Evolutionary conservation across 2,329 filamentous ascomycete genomes (phyloP).

Genomic region (Spiromastix sp.): DNA sequence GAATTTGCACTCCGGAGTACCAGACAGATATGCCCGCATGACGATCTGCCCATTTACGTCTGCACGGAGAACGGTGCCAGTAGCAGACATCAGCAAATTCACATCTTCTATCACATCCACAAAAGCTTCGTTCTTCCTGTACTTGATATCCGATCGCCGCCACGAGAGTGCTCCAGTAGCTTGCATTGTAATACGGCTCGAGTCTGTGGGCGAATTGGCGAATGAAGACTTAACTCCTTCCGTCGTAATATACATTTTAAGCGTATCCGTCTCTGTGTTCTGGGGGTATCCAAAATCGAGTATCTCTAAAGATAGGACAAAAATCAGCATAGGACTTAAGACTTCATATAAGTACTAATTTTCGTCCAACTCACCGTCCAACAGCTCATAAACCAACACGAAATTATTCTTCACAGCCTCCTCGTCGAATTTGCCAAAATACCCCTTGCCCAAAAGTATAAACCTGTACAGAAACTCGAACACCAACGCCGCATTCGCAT

Average conservation of each 20-base stretch:
- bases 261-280: conserved; percentile 94
- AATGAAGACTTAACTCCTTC: conserved; percentile 87
- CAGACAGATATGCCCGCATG: conserved; percentile 94
- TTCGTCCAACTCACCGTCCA: conserved; percentile 57
- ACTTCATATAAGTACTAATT: conserved; percentile 1
- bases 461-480: conserved; percentile 97
- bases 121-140: conserved; percentile 98
- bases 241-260: conserved; percentile 99
- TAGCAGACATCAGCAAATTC: conserved; percentile 97
- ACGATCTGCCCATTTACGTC: conserved; percentile 97
- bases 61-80: conserved; percentile 84
- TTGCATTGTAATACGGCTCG: conserved; percentile 98
- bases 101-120: conserved; percentile 99
- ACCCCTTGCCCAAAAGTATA: conserved; percentile 80
- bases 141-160: conserved; percentile 95
- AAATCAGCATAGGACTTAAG: conserved; percentile 3
- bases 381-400: conserved; percentile 91
- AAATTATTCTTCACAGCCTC: conserved; percentile 99
- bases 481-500: conserved; percentile 93
- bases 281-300: conserved; percentile 98
- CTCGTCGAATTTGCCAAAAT: conserved; percentile 98
- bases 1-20: conserved; percentile 98
- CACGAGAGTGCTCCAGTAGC: conserved; percentile 94
- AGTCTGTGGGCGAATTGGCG: conserved; percentile 64
- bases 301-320: conserved; percentile 58